Percentiles rank a stretch among this genome's conserved stretches.
Evolutionary conservation across 1,139 yeast species (phyloP).

Genomic region (Diutina sp.): DNA sequence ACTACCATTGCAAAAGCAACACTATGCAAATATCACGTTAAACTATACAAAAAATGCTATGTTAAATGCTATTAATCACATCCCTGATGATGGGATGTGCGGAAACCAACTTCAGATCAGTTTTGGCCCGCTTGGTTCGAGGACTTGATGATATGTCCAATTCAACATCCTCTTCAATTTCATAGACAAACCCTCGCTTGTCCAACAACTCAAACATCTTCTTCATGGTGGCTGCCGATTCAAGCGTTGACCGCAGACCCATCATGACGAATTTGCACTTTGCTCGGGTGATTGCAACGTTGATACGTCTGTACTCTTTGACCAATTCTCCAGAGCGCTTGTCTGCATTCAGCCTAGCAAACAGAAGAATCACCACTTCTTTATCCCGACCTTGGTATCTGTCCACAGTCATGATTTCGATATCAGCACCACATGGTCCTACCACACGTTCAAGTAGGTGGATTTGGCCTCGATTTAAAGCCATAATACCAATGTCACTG

Average conservation of each 20-base stretch:
- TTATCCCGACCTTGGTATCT: conserved; percentile 95
- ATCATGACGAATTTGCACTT: conserved; percentile 68
- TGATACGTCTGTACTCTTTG: conserved; percentile 82
- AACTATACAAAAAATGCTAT: not conserved
- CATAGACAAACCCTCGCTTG: conserved; percentile 51
- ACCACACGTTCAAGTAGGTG: conserved; percentile 32
- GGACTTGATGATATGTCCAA: conserved; percentile 1
- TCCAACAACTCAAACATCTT: conserved; percentile 53
- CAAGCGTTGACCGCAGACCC: conserved; percentile 63
- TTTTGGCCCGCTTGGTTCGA: not conserved
- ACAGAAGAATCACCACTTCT: conserved; percentile 75
- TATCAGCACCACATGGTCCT: conserved; percentile 20
- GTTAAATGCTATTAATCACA: not conserved
- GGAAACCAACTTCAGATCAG: not conserved
- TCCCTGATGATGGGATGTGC: not conserved
- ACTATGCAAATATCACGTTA: too few relatives aligned
- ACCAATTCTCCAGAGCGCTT: conserved; percentile 64
- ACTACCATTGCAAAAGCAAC: too few relatives aligned
- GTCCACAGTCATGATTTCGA: conserved; percentile 87
- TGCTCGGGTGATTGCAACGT: conserved; percentile 91
- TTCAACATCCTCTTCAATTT: conserved; percentile 34
- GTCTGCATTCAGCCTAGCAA: conserved; percentile 71
- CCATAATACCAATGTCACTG: conserved; percentile 68
- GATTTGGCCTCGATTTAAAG: conserved; percentile 78
- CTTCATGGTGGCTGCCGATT: conserved; percentile 39